Evolutionary conservation across 805 yeast genomes (phyloP).

Genomic region (Ogataea naganishii): DNA sequence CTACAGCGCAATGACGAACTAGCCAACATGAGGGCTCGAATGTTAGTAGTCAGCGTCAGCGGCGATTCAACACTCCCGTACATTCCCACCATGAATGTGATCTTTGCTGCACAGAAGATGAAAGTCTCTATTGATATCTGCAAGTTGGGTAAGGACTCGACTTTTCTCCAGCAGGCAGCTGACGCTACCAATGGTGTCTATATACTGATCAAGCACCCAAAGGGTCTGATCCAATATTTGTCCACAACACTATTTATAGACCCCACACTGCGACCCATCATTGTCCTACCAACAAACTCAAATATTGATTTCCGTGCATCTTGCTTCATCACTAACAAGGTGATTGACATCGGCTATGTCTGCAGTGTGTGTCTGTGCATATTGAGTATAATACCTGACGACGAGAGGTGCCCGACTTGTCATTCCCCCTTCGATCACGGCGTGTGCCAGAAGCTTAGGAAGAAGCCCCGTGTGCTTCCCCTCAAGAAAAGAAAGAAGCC

Average conservation of each 20-base stretch:
- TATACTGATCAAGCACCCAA: conserved; percentile 54
- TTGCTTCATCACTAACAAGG: conserved; percentile 83
- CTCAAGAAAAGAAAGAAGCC: conserved; percentile 17
- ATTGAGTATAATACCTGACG: conserved; percentile 59
- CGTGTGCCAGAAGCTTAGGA: conserved; percentile 47
- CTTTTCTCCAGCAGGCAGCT: conserved; percentile 89
- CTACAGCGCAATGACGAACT: conserved; percentile 39
- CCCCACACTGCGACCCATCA: conserved; percentile 67
- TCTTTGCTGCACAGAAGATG: conserved; percentile 92
- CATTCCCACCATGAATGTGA: conserved; percentile 89
- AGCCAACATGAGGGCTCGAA: conserved; percentile 51
- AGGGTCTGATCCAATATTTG: conserved; percentile 77
- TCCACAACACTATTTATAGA: conserved; percentile 79
- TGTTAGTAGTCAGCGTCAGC: conserved; percentile 54
- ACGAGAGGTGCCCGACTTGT: conserved; percentile 78
- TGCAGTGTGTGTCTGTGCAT: conserved; percentile 91
- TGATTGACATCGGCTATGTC: conserved; percentile 89
- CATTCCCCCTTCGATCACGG: conserved; percentile 64
- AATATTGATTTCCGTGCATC: conserved; percentile 92
- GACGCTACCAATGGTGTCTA: conserved; percentile 93
- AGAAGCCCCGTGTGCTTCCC: conserved; percentile 40
- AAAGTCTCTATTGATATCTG: conserved; percentile 86
- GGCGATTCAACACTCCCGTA: conserved; percentile 75
- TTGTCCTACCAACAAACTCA: conserved; percentile 74
- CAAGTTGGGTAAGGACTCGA: conserved; percentile 61